Evolutionary conservation across 805 yeast genomes (phyloP), one percentile per base, ranked within the genome.

Genomic region (Zygotorulaspora danielsina): DNA sequence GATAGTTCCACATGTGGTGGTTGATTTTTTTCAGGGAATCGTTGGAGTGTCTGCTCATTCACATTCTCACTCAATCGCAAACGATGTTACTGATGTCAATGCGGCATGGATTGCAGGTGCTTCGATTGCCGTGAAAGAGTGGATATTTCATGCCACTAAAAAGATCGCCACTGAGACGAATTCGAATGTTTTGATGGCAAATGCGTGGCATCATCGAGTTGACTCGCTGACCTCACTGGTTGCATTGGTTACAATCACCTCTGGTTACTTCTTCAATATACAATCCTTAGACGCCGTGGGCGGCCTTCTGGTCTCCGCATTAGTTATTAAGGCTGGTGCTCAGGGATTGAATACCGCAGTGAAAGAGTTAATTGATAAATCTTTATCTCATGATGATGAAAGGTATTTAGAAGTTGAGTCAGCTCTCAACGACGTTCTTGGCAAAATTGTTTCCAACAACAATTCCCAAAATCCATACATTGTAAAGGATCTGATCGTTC

Each of bases 131-230:
- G 75, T 88, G 28, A 93, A 93, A 58, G 98, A 93, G 62, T 77
- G 95, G 75, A 76, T 93, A 29, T 93, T 78, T 64, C 78, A 78
- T 42, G 84, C 86, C 9, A 93, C 98, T 0, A 73, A 81, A 64
- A 77, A 78, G 45, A 78, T 93, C 16, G 98, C 97, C 1, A 69
- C 71, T 34, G 69, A 74, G 45, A 75, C 86, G 19, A 84, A 85
- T 56, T 87, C 96, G 0, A 86, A 87, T 46, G 97, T 93, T 3
- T 71, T 93, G 34, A 79, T 86, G 35, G 98, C 98, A 3, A 93
- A 93, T 57, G 98, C 98, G 3, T 93, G 98, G 97, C 98, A 93
- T 61, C 98, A 93, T 59, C 73, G 98, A 47, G 93, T 90, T 8
- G 98, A 93, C 58, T 83, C 95, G 1, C 61, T 93, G 51, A 94